Base-by-base conservation (phyloP, 495 filamentous ascomycete species). In the Viridothelium virens region DNA sequence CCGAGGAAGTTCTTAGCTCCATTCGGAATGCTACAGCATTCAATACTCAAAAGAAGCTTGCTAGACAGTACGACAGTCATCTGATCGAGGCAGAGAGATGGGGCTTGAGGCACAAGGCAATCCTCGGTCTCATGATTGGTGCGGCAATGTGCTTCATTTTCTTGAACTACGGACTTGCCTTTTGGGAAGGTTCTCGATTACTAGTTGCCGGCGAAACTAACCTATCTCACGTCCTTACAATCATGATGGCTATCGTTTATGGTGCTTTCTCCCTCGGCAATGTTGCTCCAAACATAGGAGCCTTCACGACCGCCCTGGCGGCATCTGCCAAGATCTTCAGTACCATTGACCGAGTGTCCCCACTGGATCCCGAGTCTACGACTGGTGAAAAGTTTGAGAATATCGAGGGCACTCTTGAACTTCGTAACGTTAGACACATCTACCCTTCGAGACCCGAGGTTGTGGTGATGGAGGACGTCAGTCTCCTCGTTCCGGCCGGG, bases 381-480 rank as follows among this genome's bases (percentile, higher is more conserved):
- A 82, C 80, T 14, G 93, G 94, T 31, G 75, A 79, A 53, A 91
- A 82, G 63, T 83, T 92, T 7, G 85, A 91, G 2, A 73, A 84
- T 36, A 82, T 95, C 5, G 80, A 87, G 44, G 94, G 92, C 37
- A 86, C 84, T 6, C 86, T 98, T 65, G 89, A 94, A 70, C 79
- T 98, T n/a, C 81, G 86, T 69, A 79, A 90, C 67, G 80, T 98
- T 73, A 93, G 89, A 77, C 92, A 96, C 70, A 90, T 96, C 70
- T 98, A 98, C 70, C 94, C 94, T 6, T 96, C 91, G 1, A 83
- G 94, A 41, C 89, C 93, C 0, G 91, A 96, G 69, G 92, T 96
- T 33, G 84, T 85, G 12, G 86, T 97, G 33, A 91, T 97, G 85
- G 77, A 91, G 56, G 85, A 88, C 64, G 89, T 97, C 64, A 89